phyloP scores from a whole-genome alignment of 83 land plant species.

The Larix sibirica region DNA sequence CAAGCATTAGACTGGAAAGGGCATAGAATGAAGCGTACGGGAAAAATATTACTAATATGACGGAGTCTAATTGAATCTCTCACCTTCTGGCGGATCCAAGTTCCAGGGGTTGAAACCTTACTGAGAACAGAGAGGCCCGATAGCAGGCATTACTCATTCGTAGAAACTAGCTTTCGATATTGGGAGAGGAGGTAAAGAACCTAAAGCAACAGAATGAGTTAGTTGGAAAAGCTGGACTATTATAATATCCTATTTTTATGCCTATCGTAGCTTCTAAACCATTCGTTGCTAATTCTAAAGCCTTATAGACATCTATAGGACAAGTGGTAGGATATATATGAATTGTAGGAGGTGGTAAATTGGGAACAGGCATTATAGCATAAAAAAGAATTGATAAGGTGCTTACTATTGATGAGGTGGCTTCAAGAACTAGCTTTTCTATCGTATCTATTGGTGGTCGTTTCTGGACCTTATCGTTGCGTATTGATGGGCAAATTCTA shows the following conservation, averaged over 20 bases:
- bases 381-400: not conserved
- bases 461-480: not conserved
- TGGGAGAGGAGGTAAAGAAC: not conserved
- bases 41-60: too few species aligned
- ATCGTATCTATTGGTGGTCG: not conserved
- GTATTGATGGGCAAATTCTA: not conserved
- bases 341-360: not conserved
- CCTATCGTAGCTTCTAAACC: not conserved
- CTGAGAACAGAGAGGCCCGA: not conserved
- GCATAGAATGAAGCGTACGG: too few species aligned
- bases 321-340: not conserved
- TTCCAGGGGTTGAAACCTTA: too few species aligned
- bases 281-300: not conserved
- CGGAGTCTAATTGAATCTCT: too few species aligned
- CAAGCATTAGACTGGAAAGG: too few species aligned
- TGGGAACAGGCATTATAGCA: not conserved
- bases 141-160: not conserved
- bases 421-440: not conserved
- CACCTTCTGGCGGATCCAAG: too few species aligned
- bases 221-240: not conserved
- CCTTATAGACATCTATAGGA: not conserved
- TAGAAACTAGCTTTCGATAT: not conserved
- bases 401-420: not conserved
- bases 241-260: not conserved
- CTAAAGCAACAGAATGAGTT: not conserved